These are phyloP conservation scores for Pichia manshurica DNA, from an alignment of 805 yeast species.

Conservation along the genomic window DNA sequence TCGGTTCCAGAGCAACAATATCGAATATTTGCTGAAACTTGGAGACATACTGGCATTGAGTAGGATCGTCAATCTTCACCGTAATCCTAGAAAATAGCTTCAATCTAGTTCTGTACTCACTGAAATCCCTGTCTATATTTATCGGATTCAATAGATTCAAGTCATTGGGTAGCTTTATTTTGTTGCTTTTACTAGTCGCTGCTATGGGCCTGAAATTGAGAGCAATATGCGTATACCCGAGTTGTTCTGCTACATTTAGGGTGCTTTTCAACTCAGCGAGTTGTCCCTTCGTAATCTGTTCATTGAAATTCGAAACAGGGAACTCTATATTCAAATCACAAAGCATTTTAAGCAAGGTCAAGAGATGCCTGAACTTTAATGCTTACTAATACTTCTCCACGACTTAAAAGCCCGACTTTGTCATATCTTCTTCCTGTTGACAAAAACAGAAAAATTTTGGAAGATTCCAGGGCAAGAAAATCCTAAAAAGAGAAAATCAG, in stretches of 20 bases:
- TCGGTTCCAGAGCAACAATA: slow-evolving; percentile 74
- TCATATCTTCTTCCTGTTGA: too few relatives aligned
- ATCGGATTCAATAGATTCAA: slow-evolving; percentile 38
- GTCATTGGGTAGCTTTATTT: slow-evolving; percentile 47
- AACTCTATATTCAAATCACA: slow-evolving; percentile 70
- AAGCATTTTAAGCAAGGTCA: slow-evolving; percentile 31
- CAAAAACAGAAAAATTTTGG: too few relatives aligned
- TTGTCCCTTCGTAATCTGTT: slow-evolving; percentile 38
- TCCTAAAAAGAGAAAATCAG: too few relatives aligned
- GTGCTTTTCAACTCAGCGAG: slow-evolving; percentile 42
- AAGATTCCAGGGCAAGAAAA: too few relatives aligned
- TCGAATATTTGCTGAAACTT: slow-evolving; percentile 51
- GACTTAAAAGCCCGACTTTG: too few relatives aligned
- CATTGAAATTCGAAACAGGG: slow-evolving; percentile 50
- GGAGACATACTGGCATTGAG: slow-evolving; percentile 61
- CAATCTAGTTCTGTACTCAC: slow-evolving; percentile 35
- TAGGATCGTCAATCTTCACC: slow-evolving; percentile 66
- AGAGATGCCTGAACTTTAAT: too few relatives aligned
- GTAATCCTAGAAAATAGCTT: slow-evolving; percentile 67
- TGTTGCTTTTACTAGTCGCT: slow-evolving; percentile 34
- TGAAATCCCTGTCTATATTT: slow-evolving; percentile 28
- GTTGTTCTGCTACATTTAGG: slow-evolving; percentile 45
- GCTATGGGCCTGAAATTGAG: slow-evolving; percentile 45
- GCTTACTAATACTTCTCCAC: too few relatives aligned
- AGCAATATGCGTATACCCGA: slow-evolving; percentile 76